Conservation (phyloP, 108 stramenopile genomes). For the Fistulifera pelliculosa region DNA sequence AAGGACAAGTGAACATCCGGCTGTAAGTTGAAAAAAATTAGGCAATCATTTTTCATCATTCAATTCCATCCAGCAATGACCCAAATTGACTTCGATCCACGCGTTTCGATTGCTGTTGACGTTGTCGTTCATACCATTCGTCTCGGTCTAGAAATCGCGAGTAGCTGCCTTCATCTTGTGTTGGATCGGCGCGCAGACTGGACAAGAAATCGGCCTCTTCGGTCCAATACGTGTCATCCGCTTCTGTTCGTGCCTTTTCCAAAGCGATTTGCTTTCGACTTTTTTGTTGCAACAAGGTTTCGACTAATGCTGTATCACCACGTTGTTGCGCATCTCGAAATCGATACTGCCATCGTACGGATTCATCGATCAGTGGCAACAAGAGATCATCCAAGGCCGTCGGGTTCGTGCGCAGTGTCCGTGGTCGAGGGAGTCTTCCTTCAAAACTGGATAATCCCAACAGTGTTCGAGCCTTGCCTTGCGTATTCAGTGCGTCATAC, state of each 20-base stretch:
- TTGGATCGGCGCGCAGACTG: slow-evolving; percentile 66
- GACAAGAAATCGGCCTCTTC: slow-evolving; percentile 67
- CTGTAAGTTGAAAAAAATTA: no score
- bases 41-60: slow-evolving; percentile 12
- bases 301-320: slow-evolving; percentile 44
- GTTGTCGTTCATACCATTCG: slow-evolving; percentile 84
- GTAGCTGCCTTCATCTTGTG: slow-evolving; percentile 78
- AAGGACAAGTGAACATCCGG: no score
- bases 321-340: slow-evolving; percentile 62
- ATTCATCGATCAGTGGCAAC: slow-evolving; percentile 76
- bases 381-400: slow-evolving; percentile 62
- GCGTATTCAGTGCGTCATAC: slow-evolving; percentile 47
- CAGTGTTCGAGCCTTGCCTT: slow-evolving; percentile 65
- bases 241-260: slow-evolving; percentile 65
- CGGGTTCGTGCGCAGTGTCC: slow-evolving; percentile 25
- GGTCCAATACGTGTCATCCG: slow-evolving; percentile 39
- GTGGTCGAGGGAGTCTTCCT: slow-evolving; percentile 55
- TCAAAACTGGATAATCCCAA: slow-evolving; percentile 59
- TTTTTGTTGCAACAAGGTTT: slow-evolving; percentile 39
- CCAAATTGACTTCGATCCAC: slow-evolving; percentile 54
- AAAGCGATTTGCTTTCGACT: slow-evolving; percentile 54
- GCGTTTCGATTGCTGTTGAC: slow-evolving; percentile 41
- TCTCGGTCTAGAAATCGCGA: slow-evolving; percentile 77
- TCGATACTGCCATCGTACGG: slow-evolving; percentile 57
- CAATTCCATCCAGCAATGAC: slow-evolving; percentile 58